These are phyloP conservation scores for Euphrasia confusa DNA, from an alignment of 257 asterid genomes.

Conservation along the genomic window DNA sequence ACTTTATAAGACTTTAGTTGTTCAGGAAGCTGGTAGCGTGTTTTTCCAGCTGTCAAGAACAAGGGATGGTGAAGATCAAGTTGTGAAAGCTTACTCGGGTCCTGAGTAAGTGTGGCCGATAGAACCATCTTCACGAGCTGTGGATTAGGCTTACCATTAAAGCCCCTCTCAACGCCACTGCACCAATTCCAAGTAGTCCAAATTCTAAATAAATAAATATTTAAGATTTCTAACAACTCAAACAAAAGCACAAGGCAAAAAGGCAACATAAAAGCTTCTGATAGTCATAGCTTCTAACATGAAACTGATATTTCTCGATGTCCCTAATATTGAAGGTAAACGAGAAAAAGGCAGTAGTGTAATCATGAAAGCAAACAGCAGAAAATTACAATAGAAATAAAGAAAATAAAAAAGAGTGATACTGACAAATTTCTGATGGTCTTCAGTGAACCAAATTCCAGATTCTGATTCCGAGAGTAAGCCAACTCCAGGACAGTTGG, in stretches of 20 bases:
- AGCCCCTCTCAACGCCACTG: constrained; percentile 84
- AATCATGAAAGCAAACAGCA: constrained; percentile 14
- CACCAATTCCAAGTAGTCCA: constrained; percentile 21
- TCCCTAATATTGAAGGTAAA: neutral
- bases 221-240: neutral
- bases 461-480: constrained; percentile 33
- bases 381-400: constrained; percentile 7
- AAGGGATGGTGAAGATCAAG: constrained; percentile 86
- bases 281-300: neutral
- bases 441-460: constrained; percentile 50
- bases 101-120: constrained; percentile 95
- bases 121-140: constrained; percentile 81
- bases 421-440: constrained; percentile 77
- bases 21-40: constrained; percentile 76
- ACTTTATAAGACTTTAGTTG: constrained; percentile 69
- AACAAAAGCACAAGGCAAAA: neutral
- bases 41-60: constrained; percentile 67
- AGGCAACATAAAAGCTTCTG: neutral
- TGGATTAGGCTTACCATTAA: constrained; percentile 62
- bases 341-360: neutral
- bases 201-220: neutral
- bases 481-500: constrained; percentile 72
- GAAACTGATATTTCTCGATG: too few species aligned
- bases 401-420: constrained; percentile 1
- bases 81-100: constrained; percentile 87